A percentile compares a stretch with the other conserved stretches of the same genome.
Conservation (phyloP, 2,329 filamentous ascomycete species). For the Fusarium concolor region DNA sequence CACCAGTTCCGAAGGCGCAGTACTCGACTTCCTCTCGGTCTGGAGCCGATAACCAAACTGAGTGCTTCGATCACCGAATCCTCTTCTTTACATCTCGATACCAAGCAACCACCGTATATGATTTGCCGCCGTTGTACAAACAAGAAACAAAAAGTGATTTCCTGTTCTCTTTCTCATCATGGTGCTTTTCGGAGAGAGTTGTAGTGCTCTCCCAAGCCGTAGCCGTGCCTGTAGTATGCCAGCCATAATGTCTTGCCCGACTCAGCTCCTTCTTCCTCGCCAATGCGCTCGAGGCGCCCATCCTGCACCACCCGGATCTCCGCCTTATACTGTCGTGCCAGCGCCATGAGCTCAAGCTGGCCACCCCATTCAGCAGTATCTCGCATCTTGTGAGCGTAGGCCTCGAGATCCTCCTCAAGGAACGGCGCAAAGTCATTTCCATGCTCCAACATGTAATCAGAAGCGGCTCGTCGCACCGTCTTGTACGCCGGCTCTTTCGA, state of each 20-base stretch:
- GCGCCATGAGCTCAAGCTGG: constrained; percentile 86
- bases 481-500: constrained; percentile 65
- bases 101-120: constrained; percentile 42
- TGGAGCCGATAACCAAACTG: constrained; percentile 56
- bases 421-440: constrained; percentile 87
- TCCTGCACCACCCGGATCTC: constrained; percentile 89
- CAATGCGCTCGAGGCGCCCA: constrained; percentile 81
- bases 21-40: constrained; percentile 66
- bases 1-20: constrained; percentile 57
- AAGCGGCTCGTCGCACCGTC: constrained; percentile 75
- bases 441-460: constrained; percentile 80
- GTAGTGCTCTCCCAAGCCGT: constrained; percentile 96
- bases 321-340: constrained; percentile 83
- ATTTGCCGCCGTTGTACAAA: constrained; percentile 35
- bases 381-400: constrained; percentile 80
- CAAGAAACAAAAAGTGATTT: constrained; percentile 40
- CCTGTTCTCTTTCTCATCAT: constrained; percentile 32
- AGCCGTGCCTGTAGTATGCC: constrained; percentile 94
- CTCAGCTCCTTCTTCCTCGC: constrained; percentile 57
- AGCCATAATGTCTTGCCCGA: constrained; percentile 78
- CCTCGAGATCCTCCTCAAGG: constrained; percentile 80
- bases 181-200: constrained; percentile 77
- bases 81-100: constrained; percentile 41
- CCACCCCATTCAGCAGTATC: constrained; percentile 97
- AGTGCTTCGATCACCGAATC: constrained; percentile 7